phyloP scores from a whole-genome alignment of 148 eudicot genomes.

The Euryodendron excelsum region DNA sequence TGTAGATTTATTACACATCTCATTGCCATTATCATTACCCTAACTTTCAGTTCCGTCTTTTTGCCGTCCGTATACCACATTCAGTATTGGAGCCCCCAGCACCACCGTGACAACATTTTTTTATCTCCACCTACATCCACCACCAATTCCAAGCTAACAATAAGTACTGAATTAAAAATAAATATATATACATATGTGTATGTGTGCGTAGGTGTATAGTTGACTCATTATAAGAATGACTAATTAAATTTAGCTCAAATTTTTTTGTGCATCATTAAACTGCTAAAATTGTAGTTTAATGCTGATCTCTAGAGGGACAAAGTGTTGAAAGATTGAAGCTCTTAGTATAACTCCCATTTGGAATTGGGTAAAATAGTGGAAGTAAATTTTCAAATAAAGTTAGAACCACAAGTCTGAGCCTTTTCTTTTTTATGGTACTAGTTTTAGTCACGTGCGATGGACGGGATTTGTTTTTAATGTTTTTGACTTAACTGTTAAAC shows the following conservation, averaged over 20 bases:
- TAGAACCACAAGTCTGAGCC: background rate
- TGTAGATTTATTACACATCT: background rate
- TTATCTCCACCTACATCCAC: background rate
- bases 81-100: background rate
- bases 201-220: background rate
- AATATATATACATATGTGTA: background rate
- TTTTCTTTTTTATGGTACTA: no score
- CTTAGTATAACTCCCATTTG: no score
- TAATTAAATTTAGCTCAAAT: background rate
- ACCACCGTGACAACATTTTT: background rate
- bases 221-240: background rate
- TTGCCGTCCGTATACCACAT: background rate
- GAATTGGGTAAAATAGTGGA: background rate
- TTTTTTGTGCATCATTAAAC: no score
- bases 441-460: no score
- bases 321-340: background rate
- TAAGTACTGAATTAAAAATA: background rate
- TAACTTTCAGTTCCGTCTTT: background rate
- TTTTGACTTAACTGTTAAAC: no score
- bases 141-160: background rate
- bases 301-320: no score
- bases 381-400: background rate
- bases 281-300: no score
- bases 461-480: no score
- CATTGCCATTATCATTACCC: background rate